Evolutionary conservation across 176 grass and related monocot genomes (phyloP).

Genomic region (Oryza longistaminata): DNA sequence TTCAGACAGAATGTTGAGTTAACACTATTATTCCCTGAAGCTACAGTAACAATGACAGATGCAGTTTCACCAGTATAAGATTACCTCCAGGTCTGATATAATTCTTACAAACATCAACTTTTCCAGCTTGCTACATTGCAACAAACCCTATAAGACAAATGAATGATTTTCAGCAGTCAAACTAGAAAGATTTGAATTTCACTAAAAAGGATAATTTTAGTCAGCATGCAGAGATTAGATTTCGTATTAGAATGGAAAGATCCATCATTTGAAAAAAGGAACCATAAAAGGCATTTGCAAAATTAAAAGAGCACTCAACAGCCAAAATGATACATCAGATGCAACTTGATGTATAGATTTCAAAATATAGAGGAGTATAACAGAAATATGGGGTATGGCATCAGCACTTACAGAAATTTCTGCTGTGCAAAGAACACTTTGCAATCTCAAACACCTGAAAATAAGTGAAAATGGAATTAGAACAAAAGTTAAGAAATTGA

Average conservation of each 20-base stretch:
- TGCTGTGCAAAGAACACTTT: constrained; percentile 62
- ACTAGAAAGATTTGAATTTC: constrained; percentile 10
- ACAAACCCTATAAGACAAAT: constrained; percentile 50
- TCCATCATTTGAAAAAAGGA: background rate
- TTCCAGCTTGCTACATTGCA: constrained; percentile 58
- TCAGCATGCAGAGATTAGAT: background rate
- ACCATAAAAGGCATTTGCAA: background rate
- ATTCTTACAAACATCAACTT: constrained; percentile 61
- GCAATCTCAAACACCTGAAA: constrained; percentile 55
- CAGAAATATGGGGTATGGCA: background rate
- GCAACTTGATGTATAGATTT: background rate
- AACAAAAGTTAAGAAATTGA: background rate
- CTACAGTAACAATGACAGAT: background rate
- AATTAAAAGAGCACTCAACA: background rate
- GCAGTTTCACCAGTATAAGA: background rate
- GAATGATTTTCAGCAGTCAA: constrained; percentile 30
- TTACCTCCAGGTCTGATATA: constrained; percentile 72
- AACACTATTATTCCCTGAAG: constrained; percentile 6
- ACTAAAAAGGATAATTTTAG: background rate
- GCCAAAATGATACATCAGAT: background rate
- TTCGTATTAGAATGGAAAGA: background rate
- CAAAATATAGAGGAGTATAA: background rate
- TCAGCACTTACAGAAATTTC: constrained; percentile 69
- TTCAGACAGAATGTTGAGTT: background rate
- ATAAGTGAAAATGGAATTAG: background rate